A percentile compares a stretch with the other conserved stretches of the same genome.
Conservation (phyloP, 2,329 filamentous ascomycete species). For the Leptodontidium sp. region DNA sequence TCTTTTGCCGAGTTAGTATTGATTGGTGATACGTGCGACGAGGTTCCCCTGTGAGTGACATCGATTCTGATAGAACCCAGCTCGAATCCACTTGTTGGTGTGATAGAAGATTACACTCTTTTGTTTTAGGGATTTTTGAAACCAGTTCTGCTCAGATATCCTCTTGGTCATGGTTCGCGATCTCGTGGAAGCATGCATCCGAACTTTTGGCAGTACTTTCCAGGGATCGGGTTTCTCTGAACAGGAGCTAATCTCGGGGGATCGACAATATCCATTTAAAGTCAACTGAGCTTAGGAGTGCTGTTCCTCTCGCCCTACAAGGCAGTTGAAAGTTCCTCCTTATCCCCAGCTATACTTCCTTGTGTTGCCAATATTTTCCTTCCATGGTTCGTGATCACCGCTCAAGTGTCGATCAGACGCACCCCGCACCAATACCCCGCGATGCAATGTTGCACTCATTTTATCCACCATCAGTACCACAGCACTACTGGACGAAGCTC, state of each 20-base stretch:
- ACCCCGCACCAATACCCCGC: slow-evolving; percentile 1
- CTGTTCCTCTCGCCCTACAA: too few relatives aligned
- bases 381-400: not conserved
- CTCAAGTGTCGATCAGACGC: not conserved
- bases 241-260: not conserved
- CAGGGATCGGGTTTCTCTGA: not conserved
- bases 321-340: not conserved
- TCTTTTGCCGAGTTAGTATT: not conserved
- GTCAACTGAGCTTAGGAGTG: too few relatives aligned
- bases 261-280: too few relatives aligned
- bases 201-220: not conserved
- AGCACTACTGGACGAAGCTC: not conserved
- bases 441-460: not conserved
- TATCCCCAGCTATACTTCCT: not conserved
- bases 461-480: slow-evolving; percentile 17
- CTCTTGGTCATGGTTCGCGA: too few relatives aligned
- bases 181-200: not conserved
- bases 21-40: not conserved
- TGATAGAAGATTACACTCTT: too few relatives aligned
- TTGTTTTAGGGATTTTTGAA: too few relatives aligned
- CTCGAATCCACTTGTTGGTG: not conserved
- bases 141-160: too few relatives aligned
- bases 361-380: not conserved
- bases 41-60: not conserved
- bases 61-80: not conserved